Conservation (phyloP, 495 filamentous ascomycete species). For the Amphirosellinia nigrospora region DNA sequence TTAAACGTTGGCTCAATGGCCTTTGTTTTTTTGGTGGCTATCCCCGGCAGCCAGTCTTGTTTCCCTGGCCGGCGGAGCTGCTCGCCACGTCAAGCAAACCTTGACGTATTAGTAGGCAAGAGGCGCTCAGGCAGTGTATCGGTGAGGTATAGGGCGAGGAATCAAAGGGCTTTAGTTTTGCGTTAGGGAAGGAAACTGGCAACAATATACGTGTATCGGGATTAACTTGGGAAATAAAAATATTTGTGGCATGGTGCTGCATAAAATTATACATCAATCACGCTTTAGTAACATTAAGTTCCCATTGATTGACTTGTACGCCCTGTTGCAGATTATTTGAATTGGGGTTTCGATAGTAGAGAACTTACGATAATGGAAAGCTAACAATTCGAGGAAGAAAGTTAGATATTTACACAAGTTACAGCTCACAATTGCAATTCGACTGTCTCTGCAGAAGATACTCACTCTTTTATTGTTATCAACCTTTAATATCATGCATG, state of each 20-base stretch:
- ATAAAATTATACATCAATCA: neutral
- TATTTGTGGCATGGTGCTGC: neutral
- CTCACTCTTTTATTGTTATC: neutral
- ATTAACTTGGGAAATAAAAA: neutral
- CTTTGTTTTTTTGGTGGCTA: slow-evolving; percentile 33
- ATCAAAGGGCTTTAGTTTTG: neutral
- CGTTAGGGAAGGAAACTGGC: neutral
- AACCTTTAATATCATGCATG: neutral
- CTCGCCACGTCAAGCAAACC: slow-evolving; percentile 21
- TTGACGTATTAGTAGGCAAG: neutral
- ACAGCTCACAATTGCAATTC: neutral
- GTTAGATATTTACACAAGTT: no score
- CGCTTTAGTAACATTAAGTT: neutral
- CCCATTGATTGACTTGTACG: neutral
- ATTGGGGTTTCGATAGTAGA: neutral
- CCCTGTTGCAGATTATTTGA: neutral
- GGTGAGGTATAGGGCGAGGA: neutral
- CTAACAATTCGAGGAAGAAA: neutral
- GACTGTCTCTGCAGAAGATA: neutral
- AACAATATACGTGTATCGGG: no score
- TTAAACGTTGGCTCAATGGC: slow-evolving; percentile 41
- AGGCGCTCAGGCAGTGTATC: neutral
- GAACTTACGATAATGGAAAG: neutral
- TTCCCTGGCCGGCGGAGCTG: slow-evolving; percentile 40
- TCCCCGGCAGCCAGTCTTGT: slow-evolving; percentile 30